Evolutionary conservation across 2,329 filamentous ascomycete species (phyloP), one percentile per base, ranked within the genome.

Genomic region (Colletotrichum orbiculare): DNA sequence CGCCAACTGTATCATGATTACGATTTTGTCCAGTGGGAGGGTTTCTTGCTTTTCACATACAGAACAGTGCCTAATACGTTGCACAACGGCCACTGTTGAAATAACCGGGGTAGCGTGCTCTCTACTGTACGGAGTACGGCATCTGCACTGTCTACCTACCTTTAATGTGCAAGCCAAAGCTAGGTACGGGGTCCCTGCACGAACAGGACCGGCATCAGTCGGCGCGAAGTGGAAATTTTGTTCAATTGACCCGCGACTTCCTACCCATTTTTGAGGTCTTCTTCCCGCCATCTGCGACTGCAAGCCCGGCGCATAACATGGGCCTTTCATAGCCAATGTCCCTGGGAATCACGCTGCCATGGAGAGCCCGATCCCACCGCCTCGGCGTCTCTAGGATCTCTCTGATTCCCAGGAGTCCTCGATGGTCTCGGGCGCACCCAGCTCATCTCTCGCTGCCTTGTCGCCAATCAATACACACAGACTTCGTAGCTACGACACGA

Each of bases 311-410:
- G 56, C 37, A 41, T 66, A 76, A 67, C 53, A 82, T 82, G 79
- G 68, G 63, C 71, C 70, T 60, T 62, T 74, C 70, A 80, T 82
- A 77, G 78, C 73, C 71, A 77, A 83, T 83, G 81, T 80, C 76
- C 74, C 75, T 79, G 74, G 79, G 79, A 76, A 77, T 80, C 77
- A 77, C 75, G 69, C 75, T 76, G 72, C 66, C 75, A 74, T 80
- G 78, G 79, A 78, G 79, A 76, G 76, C 75, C 72, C 74, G 75
- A 73, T 72, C 73, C 69, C 76, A 72, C 69, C 73, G 70, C 70
- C 71, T 70, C 68, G 71, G 71, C 69, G 46, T 57, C 54, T 59
- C 56, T 58, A 56, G 68, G 67, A 60, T 70, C 67, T 70, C 68
- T 63, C 63, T 56, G 57, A 57, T 66, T 63, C 41, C 66, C 54